Conservation (phyloP, 176 grass and related monocot species). For the Olyra latifolia region DNA sequence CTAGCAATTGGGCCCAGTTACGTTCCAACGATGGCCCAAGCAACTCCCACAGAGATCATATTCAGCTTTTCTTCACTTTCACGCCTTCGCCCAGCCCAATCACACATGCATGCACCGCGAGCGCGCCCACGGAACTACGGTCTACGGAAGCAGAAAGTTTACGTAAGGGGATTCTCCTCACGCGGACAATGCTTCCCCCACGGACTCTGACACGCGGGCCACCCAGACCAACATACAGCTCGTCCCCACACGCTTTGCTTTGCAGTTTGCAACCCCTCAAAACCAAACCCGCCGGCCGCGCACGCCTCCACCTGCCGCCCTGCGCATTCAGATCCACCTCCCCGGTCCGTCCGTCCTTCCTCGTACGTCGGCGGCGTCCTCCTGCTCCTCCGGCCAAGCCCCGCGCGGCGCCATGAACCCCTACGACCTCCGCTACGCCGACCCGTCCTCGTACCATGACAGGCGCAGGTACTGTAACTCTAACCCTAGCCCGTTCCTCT, state of each 20-base stretch:
- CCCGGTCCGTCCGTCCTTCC: neutral
- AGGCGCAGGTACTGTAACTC: conserved; percentile 64
- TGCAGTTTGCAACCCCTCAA: neutral
- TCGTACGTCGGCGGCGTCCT: conserved; percentile 13
- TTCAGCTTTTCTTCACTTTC: no score
- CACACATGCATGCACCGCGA: no score
- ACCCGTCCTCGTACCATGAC: conserved; percentile 90
- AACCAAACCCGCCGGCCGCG: neutral
- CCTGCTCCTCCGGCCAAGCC: conserved; percentile 12
- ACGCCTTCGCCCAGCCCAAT: no score
- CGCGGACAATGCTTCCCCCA: no score
- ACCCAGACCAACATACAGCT: neutral
- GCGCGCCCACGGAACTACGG: no score
- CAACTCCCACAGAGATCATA: no score
- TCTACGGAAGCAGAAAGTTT: no score
- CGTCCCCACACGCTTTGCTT: conserved; percentile 2
- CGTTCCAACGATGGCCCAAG: neutral
- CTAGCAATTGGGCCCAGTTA: neutral
- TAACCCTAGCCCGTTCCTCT: neutral
- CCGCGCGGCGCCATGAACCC: conserved; percentile 59
- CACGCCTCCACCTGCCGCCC: conserved; percentile 33
- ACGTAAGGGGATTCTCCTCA: neutral
- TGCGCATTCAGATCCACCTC: conserved; percentile 30
- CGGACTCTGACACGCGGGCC: conserved; percentile 16
- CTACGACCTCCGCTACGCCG: conserved; percentile 71